phyloP scores from a whole-genome alignment of 1,284 basidiomycete species.

The Pseudozyma sp. region DNA sequence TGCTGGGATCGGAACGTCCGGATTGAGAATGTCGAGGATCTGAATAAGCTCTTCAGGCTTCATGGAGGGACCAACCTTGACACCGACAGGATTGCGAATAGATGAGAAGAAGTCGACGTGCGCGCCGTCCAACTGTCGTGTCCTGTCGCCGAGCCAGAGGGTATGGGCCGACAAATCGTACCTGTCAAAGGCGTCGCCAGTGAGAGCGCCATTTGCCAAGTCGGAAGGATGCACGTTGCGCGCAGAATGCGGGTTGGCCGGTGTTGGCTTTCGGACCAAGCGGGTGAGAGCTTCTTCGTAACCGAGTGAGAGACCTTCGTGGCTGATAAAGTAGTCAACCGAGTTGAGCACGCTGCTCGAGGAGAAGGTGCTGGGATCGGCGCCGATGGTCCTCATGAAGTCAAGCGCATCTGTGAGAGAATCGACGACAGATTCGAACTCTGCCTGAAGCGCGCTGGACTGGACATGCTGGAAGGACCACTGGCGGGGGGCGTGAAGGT shows the following conservation, averaged over 20 bases:
- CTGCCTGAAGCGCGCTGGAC: slow-evolving; percentile 78
- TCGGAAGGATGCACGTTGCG: slow-evolving; percentile 36
- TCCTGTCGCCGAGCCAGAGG: slow-evolving; percentile 96
- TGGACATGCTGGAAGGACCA: slow-evolving; percentile 95
- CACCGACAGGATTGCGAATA: slow-evolving; percentile 93
- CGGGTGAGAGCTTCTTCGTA: slow-evolving; percentile 94
- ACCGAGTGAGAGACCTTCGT: slow-evolving; percentile 91
- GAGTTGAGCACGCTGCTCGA: slow-evolving; percentile 81
- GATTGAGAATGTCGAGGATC: slow-evolving; percentile 82
- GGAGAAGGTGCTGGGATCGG: slow-evolving; percentile 70
- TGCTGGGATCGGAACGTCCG: slow-evolving; percentile 71
- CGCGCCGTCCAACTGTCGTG: slow-evolving; percentile 89
- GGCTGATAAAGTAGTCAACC: slow-evolving; percentile 94
- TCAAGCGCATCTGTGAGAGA: slow-evolving; percentile 90
- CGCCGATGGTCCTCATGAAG: slow-evolving; percentile 89
- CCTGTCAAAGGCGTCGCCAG: slow-evolving; percentile 57
- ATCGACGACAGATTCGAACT: slow-evolving; percentile 87
- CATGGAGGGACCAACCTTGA: slow-evolving; percentile 95
- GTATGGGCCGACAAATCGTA: slow-evolving; percentile 93
- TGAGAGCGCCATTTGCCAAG: slow-evolving; percentile 27
- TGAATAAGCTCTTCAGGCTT: slow-evolving; percentile 80
- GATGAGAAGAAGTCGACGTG: slow-evolving; percentile 85
- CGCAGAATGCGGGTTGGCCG: slow-evolving; percentile 22
- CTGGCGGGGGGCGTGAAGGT: slow-evolving; percentile 84
- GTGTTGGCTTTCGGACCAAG: slow-evolving; percentile 42